Base-by-base conservation (phyloP, 78 protist genomes). In the Acrasis kona region DNA sequence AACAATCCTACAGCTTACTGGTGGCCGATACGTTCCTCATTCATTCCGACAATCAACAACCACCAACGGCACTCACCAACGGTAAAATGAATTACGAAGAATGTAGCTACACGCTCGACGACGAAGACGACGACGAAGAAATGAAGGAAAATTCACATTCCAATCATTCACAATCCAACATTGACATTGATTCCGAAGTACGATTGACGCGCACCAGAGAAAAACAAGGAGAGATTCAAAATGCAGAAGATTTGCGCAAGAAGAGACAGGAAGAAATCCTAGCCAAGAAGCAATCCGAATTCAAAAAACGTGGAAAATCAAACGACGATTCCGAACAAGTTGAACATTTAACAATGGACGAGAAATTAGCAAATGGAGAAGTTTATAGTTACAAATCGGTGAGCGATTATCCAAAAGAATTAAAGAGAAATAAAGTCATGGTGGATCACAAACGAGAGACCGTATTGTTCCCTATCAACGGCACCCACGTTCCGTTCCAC, bases 401-500 rank as follows among this genome's bases (percentile, higher is more conserved):
- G 39, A 19, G 1, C 30, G 6, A 0, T 29, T 9, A n/a, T 10
- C 77, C 66, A 32, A 39, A 3, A 34, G 5, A 8, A 39, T 7
- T 34, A n/a, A 10, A 0, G n/a, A 5, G 27, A n/a, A 70, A 65
- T 19, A 40, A 67, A 41, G 89, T 91, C 19, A 29, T 39, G 5
- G 87, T 94, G 50, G 98, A 94, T 50, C 7, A 1, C 39, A 32
- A 39, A 50, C 67, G 39, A 1, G 87, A 85, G 37, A 5, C 95
- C 1, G 67, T 94, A 31, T 8, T 94, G 1, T 65, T 94, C 5
- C 98, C 96, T 30, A 79, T 94, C 67, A 79, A 58, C 32, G 96
- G 96, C 2, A 41, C 61, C 9, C 58, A 71, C 37, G 94, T 92
- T 0, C 97, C 98, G n/a, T 84, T 94, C 82, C 98, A 93, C 65